A percentile compares a stretch with the other conserved stretches of the same genome.
These are phyloP conservation scores for Paecilomyces variotii DNA, from an alignment of 2,329 filamentous ascomycete species.

Conservation along the genomic window DNA sequence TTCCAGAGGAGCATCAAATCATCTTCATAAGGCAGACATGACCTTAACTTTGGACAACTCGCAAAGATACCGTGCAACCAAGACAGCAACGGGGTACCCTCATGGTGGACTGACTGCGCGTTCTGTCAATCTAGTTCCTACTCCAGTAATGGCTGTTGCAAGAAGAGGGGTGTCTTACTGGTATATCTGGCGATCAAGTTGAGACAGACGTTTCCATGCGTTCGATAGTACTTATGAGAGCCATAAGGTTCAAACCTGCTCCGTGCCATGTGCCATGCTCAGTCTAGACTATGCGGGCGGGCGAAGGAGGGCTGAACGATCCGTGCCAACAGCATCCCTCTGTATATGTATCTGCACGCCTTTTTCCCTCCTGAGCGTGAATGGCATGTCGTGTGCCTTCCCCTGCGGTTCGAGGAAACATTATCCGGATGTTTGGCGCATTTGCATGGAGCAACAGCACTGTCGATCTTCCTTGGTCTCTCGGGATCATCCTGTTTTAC, in stretches of 20 bases:
- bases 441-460: background rate
- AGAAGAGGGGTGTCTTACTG: background rate
- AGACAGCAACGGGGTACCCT: background rate
- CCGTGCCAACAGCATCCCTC: no score
- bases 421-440: background rate
- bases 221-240: no score
- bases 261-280: no score
- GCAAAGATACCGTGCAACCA: background rate
- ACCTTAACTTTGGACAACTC: background rate
- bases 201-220: background rate
- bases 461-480: background rate
- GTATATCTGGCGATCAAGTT: background rate
- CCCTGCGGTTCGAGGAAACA: background rate
- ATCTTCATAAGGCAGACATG: background rate
- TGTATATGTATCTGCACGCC: no score
- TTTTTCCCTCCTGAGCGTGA: background rate
- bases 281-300: no score
- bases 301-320: no score
- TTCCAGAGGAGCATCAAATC: no score
- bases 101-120: background rate
- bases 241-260: no score
- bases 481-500: background rate
- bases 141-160: background rate
- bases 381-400: background rate
- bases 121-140: background rate